Percentiles rank a stretch among this genome's conserved stretches.
phyloP scores from a whole-genome alignment of 495 filamentous ascomycete genomes.

The Symbiotaphrina buchneri region DNA sequence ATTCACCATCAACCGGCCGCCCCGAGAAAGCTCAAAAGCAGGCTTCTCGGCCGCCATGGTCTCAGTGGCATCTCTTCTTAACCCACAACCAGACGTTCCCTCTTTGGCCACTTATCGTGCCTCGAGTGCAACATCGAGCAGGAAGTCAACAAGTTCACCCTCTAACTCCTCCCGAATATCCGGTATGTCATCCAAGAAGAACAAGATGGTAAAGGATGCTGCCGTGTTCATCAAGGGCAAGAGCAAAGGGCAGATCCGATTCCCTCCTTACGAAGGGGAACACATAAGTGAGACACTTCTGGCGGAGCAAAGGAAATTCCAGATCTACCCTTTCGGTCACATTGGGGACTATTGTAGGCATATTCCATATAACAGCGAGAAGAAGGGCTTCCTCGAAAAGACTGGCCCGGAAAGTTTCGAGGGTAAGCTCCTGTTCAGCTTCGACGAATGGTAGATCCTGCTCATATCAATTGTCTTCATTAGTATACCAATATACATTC shows the following conservation, averaged over 20 bases:
- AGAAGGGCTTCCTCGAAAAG: conserved; percentile 64
- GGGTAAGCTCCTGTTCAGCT: conserved; percentile 45
- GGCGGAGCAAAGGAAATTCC: conserved; percentile 31
- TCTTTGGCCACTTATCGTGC: too few species aligned
- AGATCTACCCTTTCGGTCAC: conserved; percentile 40
- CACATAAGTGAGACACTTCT: conserved; percentile 29
- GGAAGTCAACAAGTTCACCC: conserved; percentile 8
- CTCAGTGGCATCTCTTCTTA: conserved; percentile 34
- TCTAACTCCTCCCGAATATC: conserved; percentile 10
- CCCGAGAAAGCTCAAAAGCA: background rate
- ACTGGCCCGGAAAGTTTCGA: conserved; percentile 77
- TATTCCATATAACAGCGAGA: conserved; percentile 86
- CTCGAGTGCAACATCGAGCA: too few species aligned
- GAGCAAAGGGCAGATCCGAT: conserved; percentile 39
- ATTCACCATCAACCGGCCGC: too few species aligned
- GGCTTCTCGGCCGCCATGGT: conserved; percentile 17
- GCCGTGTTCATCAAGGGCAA: conserved; percentile 32
- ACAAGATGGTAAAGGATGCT: conserved; percentile 34
- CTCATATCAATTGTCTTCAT: conserved; percentile 1
- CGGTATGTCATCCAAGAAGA: conserved; percentile 17
- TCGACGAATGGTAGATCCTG: conserved; percentile 3
- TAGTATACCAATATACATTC: conserved; percentile 90
- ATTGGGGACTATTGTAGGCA: conserved; percentile 48
- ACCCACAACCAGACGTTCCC: conserved; percentile 31
- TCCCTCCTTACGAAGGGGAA: conserved; percentile 34